A percentile compares a stretch with the other conserved stretches of the same genome.
Conservation (phyloP, 768 basidiomycete genomes). For the Russula compacta region DNA sequence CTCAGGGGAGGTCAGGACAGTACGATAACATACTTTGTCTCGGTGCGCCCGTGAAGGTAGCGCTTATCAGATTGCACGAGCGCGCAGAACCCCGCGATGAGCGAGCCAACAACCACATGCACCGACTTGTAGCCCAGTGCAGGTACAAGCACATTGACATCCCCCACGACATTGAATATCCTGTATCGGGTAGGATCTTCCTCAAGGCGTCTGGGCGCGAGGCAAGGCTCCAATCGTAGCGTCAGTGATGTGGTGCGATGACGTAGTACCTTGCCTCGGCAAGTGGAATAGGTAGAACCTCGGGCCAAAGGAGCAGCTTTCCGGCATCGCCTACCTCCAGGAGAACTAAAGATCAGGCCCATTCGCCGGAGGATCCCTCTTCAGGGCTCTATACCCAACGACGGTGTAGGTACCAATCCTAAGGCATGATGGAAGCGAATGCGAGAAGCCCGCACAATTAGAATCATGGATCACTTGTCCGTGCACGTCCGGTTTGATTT, state of each 20-base stretch:
- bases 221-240: conserved; percentile 37
- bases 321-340: conserved; percentile 35
- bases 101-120: conserved; percentile 45
- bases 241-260: conserved; percentile 54
- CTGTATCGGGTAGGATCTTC: conserved; percentile 40
- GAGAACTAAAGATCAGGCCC: conserved; percentile 42
- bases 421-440: too few relatives aligned
- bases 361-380: too few relatives aligned
- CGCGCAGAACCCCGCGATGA: conserved; percentile 43
- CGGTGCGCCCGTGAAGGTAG: conserved; percentile 44
- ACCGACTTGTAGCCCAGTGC: conserved; percentile 41
- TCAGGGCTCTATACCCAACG: too few relatives aligned
- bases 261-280: conserved; percentile 45
- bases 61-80: conserved; percentile 52
- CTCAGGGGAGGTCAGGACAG: too few relatives aligned
- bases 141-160: conserved; percentile 42
- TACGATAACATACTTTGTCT: too few relatives aligned
- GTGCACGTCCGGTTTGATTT: too few relatives aligned
- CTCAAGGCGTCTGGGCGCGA: background rate
- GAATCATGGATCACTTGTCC: too few relatives aligned
- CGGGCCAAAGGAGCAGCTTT: conserved; percentile 47
- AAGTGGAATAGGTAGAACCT: conserved; percentile 52
- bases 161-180: too few relatives aligned
- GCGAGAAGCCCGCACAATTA: too few relatives aligned
- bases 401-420: too few relatives aligned